Evolutionary conservation across 106 monocot species (phyloP).

Genomic region (Vanilla planifolia): DNA sequence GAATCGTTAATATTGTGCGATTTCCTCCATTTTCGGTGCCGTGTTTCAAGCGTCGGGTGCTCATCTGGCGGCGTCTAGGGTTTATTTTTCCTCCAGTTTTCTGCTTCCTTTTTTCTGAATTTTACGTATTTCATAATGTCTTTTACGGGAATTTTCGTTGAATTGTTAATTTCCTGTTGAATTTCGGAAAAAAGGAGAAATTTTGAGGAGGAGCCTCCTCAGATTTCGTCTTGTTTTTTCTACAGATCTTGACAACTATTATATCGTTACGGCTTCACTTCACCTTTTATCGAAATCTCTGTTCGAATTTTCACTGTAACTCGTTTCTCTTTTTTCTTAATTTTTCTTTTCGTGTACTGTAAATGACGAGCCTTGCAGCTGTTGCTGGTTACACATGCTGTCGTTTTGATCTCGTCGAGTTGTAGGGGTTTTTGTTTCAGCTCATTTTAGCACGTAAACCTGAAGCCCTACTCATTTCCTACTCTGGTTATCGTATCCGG

Average conservation of each 20-base stretch:
- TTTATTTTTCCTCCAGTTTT: conserved; percentile 2
- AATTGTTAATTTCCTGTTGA: background rate
- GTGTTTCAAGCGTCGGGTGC: background rate
- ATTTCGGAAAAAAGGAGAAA: conserved; percentile 2
- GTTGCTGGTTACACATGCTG: background rate
- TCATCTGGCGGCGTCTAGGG: background rate
- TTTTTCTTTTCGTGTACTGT: background rate
- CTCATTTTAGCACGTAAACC: too few species aligned
- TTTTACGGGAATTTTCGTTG: conserved; percentile 2
- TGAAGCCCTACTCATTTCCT: too few species aligned
- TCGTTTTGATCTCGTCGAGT: background rate
- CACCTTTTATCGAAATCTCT: background rate
- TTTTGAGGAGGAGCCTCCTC: conserved; percentile 1
- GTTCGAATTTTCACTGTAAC: background rate
- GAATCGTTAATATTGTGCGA: conserved; percentile 2
- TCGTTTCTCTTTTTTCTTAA: background rate
- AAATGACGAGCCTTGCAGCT: background rate
- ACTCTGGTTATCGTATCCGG: too few species aligned
- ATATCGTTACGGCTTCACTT: background rate
- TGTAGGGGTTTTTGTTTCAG: too few species aligned
- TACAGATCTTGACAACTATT: background rate
- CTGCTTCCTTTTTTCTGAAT: background rate
- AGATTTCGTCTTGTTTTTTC: too few species aligned
- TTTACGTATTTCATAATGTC: background rate
- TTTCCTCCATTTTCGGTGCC: conserved; percentile 4